Conservation (phyloP, 441 rosid species). For the Gossypium gossypioides region DNA sequence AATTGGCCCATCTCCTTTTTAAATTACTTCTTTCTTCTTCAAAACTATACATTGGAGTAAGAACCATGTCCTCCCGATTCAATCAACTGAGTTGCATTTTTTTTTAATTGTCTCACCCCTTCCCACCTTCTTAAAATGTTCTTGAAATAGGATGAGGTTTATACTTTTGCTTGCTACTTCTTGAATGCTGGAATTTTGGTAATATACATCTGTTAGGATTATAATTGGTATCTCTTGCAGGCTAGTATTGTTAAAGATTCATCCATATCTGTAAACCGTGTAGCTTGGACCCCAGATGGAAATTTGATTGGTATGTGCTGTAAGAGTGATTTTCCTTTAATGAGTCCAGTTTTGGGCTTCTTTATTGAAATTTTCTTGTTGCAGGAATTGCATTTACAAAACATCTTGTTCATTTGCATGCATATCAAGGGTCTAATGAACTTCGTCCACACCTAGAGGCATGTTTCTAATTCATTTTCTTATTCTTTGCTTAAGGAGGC, state of each 20-base stretch:
- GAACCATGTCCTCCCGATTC: not conserved
- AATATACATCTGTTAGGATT: not conserved
- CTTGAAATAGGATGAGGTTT: not conserved
- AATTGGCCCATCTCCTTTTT: not conserved
- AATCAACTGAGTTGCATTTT: not conserved
- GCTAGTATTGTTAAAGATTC: constrained; percentile 22
- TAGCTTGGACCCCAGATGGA: constrained; percentile 26
- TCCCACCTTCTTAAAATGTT: not conserved
- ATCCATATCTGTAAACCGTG: constrained; percentile 19
- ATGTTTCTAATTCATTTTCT: constrained; percentile 8
- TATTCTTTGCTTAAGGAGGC: not conserved
- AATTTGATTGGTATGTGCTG: constrained; percentile 18
- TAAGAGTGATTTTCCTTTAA: not conserved
- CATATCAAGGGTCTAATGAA: constrained; percentile 20
- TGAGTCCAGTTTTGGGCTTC: not conserved
- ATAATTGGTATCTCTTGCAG: constrained; percentile 16
- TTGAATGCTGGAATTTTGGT: not conserved
- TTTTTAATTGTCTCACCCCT: not conserved
- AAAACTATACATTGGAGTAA: not conserved
- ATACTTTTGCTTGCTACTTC: not conserved
- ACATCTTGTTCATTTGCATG: constrained; percentile 23
- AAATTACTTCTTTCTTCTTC: not conserved
- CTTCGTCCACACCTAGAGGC: constrained; percentile 19
- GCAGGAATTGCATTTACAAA: constrained; percentile 27
- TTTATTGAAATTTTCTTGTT: constrained; percentile 7